Conservation (phyloP, 345 rosid genomes). For the Streptanthus diversifolius region DNA sequence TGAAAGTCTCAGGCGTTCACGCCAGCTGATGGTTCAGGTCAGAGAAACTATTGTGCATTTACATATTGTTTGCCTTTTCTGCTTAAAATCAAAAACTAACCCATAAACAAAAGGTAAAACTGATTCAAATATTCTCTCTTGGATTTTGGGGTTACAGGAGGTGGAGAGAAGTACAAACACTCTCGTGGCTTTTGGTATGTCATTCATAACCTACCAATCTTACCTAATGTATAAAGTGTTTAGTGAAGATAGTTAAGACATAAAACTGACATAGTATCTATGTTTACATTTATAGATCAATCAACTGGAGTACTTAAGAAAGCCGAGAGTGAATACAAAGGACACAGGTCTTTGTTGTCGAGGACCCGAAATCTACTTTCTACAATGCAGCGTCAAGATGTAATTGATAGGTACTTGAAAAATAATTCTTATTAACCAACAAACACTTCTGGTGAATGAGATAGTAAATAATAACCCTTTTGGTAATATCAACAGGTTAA, state of each 20-base stretch:
- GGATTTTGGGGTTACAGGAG: constrained; percentile 51
- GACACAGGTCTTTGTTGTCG: constrained; percentile 74
- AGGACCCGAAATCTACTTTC: constrained; percentile 85
- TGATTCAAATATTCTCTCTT: not conserved
- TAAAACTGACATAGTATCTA: not conserved
- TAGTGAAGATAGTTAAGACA: constrained; percentile 15
- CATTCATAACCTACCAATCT: constrained; percentile 16
- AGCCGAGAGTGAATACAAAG: constrained; percentile 95
- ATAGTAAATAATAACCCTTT: not conserved
- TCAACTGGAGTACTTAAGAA: constrained; percentile 71
- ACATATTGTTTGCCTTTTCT: not conserved
- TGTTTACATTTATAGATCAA: constrained; percentile 51
- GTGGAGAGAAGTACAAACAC: constrained; percentile 87
- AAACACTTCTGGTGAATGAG: not conserved
- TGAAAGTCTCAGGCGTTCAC: constrained; percentile 91
- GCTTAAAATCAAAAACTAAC: not conserved
- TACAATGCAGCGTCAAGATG: constrained; percentile 89
- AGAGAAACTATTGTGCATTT: constrained; percentile 5
- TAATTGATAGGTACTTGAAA: constrained; percentile 61
- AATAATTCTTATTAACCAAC: not conserved
- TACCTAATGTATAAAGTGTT: not conserved
- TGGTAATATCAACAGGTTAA: constrained; percentile 40
- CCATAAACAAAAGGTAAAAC: not conserved
- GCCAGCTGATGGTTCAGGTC: constrained; percentile 97
- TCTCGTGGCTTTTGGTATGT: constrained; percentile 75